Conservation (phyloP, 192 early-diverging fungal genomes). For the Lobosporangium transversale region DNA sequence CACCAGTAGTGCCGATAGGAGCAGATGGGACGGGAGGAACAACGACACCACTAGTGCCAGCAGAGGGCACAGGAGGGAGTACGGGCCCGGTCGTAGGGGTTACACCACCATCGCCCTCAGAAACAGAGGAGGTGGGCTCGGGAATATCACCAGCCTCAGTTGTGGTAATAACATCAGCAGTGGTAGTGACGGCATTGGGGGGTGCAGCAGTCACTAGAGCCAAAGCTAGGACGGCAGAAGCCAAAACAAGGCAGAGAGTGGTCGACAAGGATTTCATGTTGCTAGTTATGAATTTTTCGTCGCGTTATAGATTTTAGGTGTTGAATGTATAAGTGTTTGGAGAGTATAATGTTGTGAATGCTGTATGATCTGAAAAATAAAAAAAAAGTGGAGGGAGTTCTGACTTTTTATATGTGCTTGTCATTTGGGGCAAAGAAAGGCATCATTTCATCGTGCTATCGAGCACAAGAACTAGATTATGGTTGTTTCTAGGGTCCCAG, state of each 20-base stretch:
- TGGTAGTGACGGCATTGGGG: neutral
- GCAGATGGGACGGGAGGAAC: neutral
- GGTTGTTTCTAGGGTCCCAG: too few relatives aligned
- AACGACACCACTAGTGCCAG: neutral
- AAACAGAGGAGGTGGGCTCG: neutral
- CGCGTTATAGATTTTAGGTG: neutral
- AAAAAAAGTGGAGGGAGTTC: neutral
- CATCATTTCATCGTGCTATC: neutral
- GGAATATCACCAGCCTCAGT: neutral
- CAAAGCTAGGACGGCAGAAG: slow-evolving; percentile 7
- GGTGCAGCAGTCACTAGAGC: slow-evolving; percentile 3
- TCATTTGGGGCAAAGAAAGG: neutral
- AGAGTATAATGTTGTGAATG: neutral
- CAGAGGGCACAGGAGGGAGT: neutral
- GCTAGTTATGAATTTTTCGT: neutral
- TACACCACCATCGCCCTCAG: neutral
- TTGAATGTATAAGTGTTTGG: neutral
- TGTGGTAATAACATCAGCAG: neutral
- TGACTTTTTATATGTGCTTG: neutral
- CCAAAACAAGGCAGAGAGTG: slow-evolving; percentile 1
- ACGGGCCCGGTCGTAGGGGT: neutral
- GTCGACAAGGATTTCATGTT: slow-evolving; percentile 21
- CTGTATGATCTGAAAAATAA: too few relatives aligned
- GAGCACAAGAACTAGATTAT: too few relatives aligned
- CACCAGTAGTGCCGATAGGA: neutral